Percentiles rank a stretch among this genome's conserved stretches.
These are phyloP conservation scores for Lolium perenne DNA, from an alignment of 176 grass and related monocot species.

Conservation along the genomic window DNA sequence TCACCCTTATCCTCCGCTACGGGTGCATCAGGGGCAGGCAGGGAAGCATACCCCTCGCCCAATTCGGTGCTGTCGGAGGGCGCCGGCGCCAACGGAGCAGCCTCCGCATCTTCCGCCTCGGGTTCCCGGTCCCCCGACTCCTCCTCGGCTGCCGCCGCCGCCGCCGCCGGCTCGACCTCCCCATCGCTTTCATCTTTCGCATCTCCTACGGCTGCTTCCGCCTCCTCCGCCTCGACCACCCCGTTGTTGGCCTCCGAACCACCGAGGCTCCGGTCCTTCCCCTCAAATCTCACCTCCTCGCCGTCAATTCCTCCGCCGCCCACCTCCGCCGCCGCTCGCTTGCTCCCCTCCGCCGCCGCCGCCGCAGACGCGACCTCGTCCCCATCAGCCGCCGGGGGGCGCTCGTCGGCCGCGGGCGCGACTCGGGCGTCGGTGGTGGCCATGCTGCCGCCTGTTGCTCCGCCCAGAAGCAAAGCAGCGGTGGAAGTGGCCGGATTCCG, in stretches of 20 bases:
- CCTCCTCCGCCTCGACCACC: slow-evolving; percentile 15
- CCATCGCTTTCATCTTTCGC: background rate
- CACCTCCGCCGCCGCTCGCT: slow-evolving; percentile 14
- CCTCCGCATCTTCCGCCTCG: background rate
- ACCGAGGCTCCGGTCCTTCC: background rate
- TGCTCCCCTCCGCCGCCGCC: background rate
- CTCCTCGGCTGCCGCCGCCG: background rate
- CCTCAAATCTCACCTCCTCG: slow-evolving; percentile 36
- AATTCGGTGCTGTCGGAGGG: slow-evolving; percentile 34
- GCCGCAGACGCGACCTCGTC: background rate
- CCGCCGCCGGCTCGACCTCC: background rate
- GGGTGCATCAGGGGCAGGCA: background rate
- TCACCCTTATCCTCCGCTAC: slow-evolving; percentile 35
- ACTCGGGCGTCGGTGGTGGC: slow-evolving; percentile 28
- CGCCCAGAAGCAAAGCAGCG: slow-evolving; percentile 30
- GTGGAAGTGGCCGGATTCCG: slow-evolving; percentile 20
- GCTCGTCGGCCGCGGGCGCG: slow-evolving; percentile 23
- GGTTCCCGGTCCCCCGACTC: background rate
- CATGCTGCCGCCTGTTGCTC: slow-evolving; percentile 47
- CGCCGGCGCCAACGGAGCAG: background rate
- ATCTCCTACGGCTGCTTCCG: background rate
- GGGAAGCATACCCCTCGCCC: slow-evolving; percentile 31
- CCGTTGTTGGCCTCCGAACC: slow-evolving; percentile 10
- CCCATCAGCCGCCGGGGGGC: background rate
- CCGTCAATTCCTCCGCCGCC: background rate